Evolutionary conservation across 2,329 filamentous ascomycete genomes (phyloP).

Genomic region (Triangularia verruculosa): DNA sequence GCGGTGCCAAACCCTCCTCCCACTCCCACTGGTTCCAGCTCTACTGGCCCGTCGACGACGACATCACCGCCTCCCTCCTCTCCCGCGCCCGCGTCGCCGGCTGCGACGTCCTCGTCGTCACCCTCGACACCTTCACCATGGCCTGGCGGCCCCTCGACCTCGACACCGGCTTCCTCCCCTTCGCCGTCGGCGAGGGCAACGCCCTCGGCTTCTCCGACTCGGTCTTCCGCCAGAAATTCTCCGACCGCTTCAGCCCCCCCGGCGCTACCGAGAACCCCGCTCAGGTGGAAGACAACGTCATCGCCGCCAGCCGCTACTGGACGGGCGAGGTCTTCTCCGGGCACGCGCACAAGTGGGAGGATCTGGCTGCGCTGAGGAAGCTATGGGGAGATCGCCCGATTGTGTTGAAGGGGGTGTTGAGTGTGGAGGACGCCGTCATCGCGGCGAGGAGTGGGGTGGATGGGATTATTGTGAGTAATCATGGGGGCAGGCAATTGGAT

Average conservation of each 20-base stretch:
- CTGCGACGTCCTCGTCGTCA: constrained; percentile 66
- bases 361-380: constrained; percentile 55
- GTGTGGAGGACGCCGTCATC: constrained; percentile 46
- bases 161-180: constrained; percentile 60
- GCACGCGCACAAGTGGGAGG: constrained; percentile 56
- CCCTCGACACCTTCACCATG: constrained; percentile 67
- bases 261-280: constrained; percentile 38
- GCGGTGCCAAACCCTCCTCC: constrained; percentile 26
- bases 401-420: constrained; percentile 58
- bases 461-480: constrained; percentile 56
- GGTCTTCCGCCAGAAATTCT: constrained; percentile 58
- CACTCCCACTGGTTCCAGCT: constrained; percentile 69
- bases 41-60: constrained; percentile 68
- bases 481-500: constrained; percentile 57
- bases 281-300: constrained; percentile 47
- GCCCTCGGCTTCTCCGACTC: constrained; percentile 65
- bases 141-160: constrained; percentile 68
- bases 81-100: constrained; percentile 58
- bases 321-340: constrained; percentile 51
- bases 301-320: constrained; percentile 53
- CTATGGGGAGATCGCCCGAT: constrained; percentile 58
- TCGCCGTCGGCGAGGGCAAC: constrained; percentile 57
- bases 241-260: constrained; percentile 36
- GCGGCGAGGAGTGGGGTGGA: constrained; percentile 45
- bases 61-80: constrained; percentile 63